Percentiles rank a stretch among this genome's conserved stretches.
phyloP scores from a whole-genome alignment of 148 eudicot species.

The Camellia japonica region DNA sequence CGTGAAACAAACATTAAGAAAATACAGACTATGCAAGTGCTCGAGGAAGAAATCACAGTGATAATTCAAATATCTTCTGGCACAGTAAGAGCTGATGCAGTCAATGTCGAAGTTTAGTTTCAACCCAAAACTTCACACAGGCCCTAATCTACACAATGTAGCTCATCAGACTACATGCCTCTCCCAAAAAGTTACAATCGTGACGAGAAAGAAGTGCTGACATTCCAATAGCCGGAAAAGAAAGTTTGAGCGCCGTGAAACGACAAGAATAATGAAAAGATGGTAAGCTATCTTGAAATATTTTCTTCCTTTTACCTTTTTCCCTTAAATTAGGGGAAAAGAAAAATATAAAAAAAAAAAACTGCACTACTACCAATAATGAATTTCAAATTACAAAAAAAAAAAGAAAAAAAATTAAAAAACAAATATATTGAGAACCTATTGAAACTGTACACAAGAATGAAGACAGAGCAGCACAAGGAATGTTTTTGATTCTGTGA shows the following conservation, averaged over 20 bases:
- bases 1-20: too few relatives aligned
- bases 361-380: constrained; percentile 27
- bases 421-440: neutral
- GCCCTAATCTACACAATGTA: neutral
- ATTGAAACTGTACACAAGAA: constrained; percentile 71
- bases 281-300: neutral
- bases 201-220: neutral
- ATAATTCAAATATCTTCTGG: too few relatives aligned
- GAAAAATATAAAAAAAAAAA: neutral
- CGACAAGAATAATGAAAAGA: neutral
- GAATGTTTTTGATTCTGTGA: constrained; percentile 9
- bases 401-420: constrained; percentile 17
- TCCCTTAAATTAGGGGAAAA: constrained; percentile 8
- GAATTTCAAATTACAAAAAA: constrained; percentile 49
- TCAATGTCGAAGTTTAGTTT: neutral
- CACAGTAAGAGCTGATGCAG: neutral
- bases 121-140: neutral
- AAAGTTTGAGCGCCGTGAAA: neutral
- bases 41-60: too few relatives aligned
- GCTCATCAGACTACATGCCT: neutral
- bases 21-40: too few relatives aligned
- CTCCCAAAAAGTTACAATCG: neutral
- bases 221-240: neutral
- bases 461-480: constrained; percentile 39
- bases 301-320: constrained; percentile 14